These are phyloP conservation scores for Pseudonitzschia multiseries DNA, from an alignment of 108 stramenopile genomes.

Conservation along the genomic window DNA sequence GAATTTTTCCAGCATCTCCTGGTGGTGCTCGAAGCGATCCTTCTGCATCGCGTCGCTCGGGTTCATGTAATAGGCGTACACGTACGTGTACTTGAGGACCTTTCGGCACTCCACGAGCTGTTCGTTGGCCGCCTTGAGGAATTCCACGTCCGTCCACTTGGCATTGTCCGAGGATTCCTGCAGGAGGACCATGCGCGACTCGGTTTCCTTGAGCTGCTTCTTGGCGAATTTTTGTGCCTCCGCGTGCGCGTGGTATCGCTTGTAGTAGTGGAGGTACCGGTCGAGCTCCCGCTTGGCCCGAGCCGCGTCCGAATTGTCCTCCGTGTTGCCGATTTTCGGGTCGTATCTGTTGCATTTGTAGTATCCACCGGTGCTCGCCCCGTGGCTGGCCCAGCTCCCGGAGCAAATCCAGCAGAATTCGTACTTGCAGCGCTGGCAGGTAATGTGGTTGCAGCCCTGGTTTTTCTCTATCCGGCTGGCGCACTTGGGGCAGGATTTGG, in stretches of 20 bases:
- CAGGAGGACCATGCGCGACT: slow-evolving; percentile 88
- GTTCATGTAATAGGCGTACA: slow-evolving; percentile 90
- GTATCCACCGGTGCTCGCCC: slow-evolving; percentile 96
- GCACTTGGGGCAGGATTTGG: slow-evolving; percentile 98
- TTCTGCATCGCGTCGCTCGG: slow-evolving; percentile 56
- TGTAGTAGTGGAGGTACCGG: slow-evolving; percentile 99
- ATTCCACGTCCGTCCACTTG: slow-evolving; percentile 97
- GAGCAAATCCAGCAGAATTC: slow-evolving; percentile 99
- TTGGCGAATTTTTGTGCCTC: slow-evolving; percentile 92
- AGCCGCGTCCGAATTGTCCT: slow-evolving; percentile 79
- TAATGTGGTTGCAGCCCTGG: slow-evolving; percentile 99
- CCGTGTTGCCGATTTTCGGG: slow-evolving; percentile 11
- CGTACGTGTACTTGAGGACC: slow-evolving; percentile 96
- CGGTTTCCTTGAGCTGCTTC: slow-evolving; percentile 84
- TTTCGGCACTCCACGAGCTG: slow-evolving; percentile 96
- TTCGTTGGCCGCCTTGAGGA: slow-evolving; percentile 94
- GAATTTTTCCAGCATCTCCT: slow-evolving; percentile 97
- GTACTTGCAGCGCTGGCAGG: slow-evolving; percentile 58
- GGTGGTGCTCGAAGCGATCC: slow-evolving; percentile 96
- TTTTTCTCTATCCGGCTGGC: slow-evolving; percentile 98
- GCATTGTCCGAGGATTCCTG: slow-evolving; percentile 83
- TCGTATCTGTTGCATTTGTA: slow-evolving; percentile 98
- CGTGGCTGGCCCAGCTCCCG: slow-evolving; percentile 95
- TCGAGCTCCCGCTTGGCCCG: slow-evolving; percentile 93
- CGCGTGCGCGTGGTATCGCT: slow-evolving; percentile 92